phyloP scores from a whole-genome alignment of 73 alveolate species.

The Symbiodinium pilosum region DNA sequence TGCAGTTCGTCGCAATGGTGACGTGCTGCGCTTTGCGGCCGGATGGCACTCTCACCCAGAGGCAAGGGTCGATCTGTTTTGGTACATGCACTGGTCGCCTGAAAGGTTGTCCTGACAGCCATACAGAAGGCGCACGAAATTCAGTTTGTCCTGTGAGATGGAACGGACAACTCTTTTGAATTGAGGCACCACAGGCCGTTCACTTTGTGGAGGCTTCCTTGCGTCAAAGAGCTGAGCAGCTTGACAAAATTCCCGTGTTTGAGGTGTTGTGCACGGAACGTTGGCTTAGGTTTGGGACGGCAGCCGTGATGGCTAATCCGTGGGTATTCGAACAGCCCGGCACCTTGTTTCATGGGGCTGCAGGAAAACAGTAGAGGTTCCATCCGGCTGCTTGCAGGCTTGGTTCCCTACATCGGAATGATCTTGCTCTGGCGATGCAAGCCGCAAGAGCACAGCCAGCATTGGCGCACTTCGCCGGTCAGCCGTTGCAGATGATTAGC shows the following conservation, averaged over 20 bases:
- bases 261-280: neutral
- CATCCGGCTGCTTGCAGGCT: neutral
- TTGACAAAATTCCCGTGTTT: neutral
- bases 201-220: slow-evolving; percentile 51
- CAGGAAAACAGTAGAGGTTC: neutral
- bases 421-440: slow-evolving; percentile 30
- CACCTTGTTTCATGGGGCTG: neutral
- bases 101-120: slow-evolving; percentile 43
- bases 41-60: slow-evolving; percentile 82
- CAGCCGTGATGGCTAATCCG: slow-evolving; percentile 62
- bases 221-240: slow-evolving; percentile 49
- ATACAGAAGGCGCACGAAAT: slow-evolving; percentile 26
- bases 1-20: slow-evolving; percentile 32
- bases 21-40: slow-evolving; percentile 71
- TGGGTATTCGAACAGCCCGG: slow-evolving; percentile 92
- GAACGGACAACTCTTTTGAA: neutral
- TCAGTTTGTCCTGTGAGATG: neutral
- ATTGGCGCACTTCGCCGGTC: slow-evolving; percentile 49
- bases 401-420: slow-evolving; percentile 26
- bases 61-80: too few relatives aligned
- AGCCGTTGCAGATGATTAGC: too few relatives aligned
- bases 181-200: slow-evolving; percentile 76
- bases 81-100: too few relatives aligned
- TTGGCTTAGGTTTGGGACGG: slow-evolving; percentile 31
- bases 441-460: slow-evolving; percentile 84